Percentiles rank a stretch among this genome's conserved stretches.
These are phyloP conservation scores for Aureobasidium sp. DNA, from an alignment of 2,329 filamentous ascomycete genomes.

Conservation along the genomic window DNA sequence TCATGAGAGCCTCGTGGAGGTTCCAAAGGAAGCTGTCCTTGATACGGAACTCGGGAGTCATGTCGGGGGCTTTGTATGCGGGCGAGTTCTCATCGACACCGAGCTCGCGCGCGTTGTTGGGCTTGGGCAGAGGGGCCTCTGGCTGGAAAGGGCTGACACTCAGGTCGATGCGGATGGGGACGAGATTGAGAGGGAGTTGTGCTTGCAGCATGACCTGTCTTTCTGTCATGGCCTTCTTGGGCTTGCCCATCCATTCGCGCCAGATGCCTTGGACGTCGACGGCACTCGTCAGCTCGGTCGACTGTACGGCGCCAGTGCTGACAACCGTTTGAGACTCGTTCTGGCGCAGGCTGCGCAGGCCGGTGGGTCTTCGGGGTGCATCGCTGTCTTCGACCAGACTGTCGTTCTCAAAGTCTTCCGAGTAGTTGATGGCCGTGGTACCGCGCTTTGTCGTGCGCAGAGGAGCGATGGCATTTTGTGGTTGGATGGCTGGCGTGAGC, in stretches of 20 bases:
- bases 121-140: conserved; percentile 56
- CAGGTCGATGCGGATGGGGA: conserved; percentile 93
- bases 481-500: conserved; percentile 68
- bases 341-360: conserved; percentile 72
- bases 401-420: conserved; percentile 88
- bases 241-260: conserved; percentile 90
- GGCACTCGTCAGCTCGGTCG: conserved; percentile 71
- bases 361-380: conserved; percentile 62
- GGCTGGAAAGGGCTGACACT: conserved; percentile 76
- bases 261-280: conserved; percentile 85
- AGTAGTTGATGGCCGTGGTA: conserved; percentile 94
- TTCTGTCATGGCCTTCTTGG: conserved; percentile 46
- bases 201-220: conserved; percentile 59
- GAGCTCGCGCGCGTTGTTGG: conserved; percentile 50
- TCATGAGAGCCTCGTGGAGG: conserved; percentile 85
- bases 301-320: conserved; percentile 64
- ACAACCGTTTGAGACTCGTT: conserved; percentile 57
- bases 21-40: conserved; percentile 99
- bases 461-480: conserved; percentile 54
- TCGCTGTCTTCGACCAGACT: conserved; percentile 66
- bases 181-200: conserved; percentile 76
- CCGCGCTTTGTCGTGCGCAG: conserved; percentile 92
- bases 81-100: conserved; percentile 65
- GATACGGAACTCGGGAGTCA: conserved; percentile 76
- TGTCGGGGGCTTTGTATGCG: conserved; percentile 72